A percentile compares a stretch with the other conserved stretches of the same genome.
Conservation (phyloP, 108 stramenopile species). For the Nitzschia sp. region DNA sequence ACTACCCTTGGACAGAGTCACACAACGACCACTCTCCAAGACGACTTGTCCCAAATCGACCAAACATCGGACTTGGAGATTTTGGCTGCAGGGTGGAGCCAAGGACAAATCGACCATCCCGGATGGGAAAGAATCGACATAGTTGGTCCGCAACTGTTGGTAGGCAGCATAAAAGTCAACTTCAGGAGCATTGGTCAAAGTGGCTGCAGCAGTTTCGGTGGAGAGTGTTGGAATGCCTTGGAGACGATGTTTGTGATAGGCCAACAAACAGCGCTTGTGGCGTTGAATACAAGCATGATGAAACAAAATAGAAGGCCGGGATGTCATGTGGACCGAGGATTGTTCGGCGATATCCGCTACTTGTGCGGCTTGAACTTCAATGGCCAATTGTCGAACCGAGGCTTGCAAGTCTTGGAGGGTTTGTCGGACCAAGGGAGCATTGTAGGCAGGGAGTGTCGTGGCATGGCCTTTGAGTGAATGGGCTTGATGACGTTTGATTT, state of each 20-base stretch:
- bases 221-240: constrained; percentile 41
- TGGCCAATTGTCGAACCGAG: constrained; percentile 56
- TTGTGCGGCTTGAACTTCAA: constrained; percentile 52
- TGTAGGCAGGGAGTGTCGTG: constrained; percentile 90
- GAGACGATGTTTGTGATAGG: constrained; percentile 82
- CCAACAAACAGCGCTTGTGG: constrained; percentile 91
- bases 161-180: constrained; percentile 32
- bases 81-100: constrained; percentile 33
- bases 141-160: constrained; percentile 23
- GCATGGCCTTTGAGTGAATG: neutral
- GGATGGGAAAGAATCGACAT: no score
- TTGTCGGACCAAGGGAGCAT: constrained; percentile 69
- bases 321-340: constrained; percentile 31
- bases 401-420: constrained; percentile 57
- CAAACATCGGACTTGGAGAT: constrained; percentile 77
- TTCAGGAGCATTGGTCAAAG: constrained; percentile 25
- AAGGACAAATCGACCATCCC: constrained; percentile 58
- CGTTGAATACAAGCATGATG: constrained; percentile 86
- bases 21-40: constrained; percentile 66
- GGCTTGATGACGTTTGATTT: constrained; percentile 66
- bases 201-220: neutral
- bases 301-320: constrained; percentile 73
- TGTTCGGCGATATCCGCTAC: constrained; percentile 1
- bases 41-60: constrained; percentile 67
- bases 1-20: constrained; percentile 75